A percentile compares a stretch with the other conserved stretches of the same genome.
These are phyloP conservation scores for Petrea volubilis DNA, from an alignment of 257 asterid genomes.

Conservation along the genomic window DNA sequence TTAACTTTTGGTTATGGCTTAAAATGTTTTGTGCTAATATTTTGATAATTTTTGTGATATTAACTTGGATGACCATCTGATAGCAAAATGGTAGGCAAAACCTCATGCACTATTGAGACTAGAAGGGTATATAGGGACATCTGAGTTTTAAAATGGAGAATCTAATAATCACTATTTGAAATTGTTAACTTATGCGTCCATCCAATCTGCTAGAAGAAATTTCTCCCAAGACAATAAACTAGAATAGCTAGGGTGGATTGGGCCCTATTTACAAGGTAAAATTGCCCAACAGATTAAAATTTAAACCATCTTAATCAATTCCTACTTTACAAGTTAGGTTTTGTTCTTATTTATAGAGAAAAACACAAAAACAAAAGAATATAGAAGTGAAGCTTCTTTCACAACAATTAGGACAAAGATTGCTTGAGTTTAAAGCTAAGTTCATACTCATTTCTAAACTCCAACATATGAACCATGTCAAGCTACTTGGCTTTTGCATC, in stretches of 20 bases:
- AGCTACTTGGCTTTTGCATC: slow-evolving; percentile 53
- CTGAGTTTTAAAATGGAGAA: slow-evolving; percentile 25
- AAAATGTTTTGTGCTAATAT: background rate
- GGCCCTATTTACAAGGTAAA: slow-evolving; percentile 63
- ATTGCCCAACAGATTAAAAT: background rate
- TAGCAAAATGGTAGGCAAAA: slow-evolving; percentile 39
- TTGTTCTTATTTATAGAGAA: slow-evolving; percentile 45
- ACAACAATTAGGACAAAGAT: slow-evolving; percentile 55
- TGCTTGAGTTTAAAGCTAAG: slow-evolving; percentile 62
- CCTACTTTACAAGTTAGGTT: background rate
- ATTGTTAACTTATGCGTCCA: slow-evolving; percentile 41
- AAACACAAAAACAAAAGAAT: slow-evolving; percentile 47
- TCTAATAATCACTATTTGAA: slow-evolving; percentile 45
- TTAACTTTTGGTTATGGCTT: background rate
- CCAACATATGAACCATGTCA: slow-evolving; percentile 66
- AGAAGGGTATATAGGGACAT: slow-evolving; percentile 35
- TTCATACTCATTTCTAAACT: slow-evolving; percentile 58
- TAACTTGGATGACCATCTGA: background rate
- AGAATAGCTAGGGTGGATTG: slow-evolving; percentile 72
- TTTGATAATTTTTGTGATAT: background rate
- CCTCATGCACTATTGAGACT: slow-evolving; percentile 31
- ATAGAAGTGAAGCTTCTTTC: slow-evolving; percentile 68
- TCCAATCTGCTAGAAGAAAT: slow-evolving; percentile 46
- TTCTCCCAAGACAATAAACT: slow-evolving; percentile 47
- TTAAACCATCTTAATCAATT: background rate